Base-by-base conservation (phyloP, 2,329 filamentous ascomycete genomes). In the Neonectria hederae region DNA sequence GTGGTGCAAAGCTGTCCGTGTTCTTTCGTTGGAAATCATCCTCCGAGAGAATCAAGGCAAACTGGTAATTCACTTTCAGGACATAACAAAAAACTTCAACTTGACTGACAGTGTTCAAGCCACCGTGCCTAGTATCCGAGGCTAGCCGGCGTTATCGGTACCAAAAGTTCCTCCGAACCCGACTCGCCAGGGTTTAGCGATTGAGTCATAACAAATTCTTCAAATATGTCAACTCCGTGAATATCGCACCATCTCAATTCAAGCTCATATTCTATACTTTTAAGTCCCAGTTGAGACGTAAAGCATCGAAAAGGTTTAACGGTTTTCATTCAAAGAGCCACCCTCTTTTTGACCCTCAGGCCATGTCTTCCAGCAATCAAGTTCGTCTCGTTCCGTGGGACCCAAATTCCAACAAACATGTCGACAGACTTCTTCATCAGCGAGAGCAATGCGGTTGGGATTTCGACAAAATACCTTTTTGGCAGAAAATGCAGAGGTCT, bases 381-480 rank as follows among this genome's bases (percentile, higher is more conserved):
- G 49, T 74, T 4, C 21, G 61, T 8, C 57, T 74, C 3, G 51
- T 74, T 3, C 72, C 72, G 6, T 74, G 72, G 72, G 72, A 74
- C 9, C 69, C 70, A 1, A 45, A 63, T 5, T 73, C 70, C 2
- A 14, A 38, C 0, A 55, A 69, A 0, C 72, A 74, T 10, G 28
- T 65, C 10, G 30, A 51, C 2, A 52, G 56, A 0, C 51, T 74
- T 2, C 22, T 62, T 6, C 40, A 68, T 17, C 72, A 74, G 11
- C 64, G 72, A 2, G 38, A 65, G 0, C 63, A 64, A 24, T 74
- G 72, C 9, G 72, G 72, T 1, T 74, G 72, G 72, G 62, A 74
- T 14, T 26, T 46, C 10, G 54, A 69, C 0, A 45, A 67, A 4
- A 49, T 74, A 8, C 40, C 42, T 1, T 28, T 55, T 2, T 74